Conservation (phyloP, 2,329 filamentous ascomycete genomes). For the Emmonsiellopsis sp. region DNA sequence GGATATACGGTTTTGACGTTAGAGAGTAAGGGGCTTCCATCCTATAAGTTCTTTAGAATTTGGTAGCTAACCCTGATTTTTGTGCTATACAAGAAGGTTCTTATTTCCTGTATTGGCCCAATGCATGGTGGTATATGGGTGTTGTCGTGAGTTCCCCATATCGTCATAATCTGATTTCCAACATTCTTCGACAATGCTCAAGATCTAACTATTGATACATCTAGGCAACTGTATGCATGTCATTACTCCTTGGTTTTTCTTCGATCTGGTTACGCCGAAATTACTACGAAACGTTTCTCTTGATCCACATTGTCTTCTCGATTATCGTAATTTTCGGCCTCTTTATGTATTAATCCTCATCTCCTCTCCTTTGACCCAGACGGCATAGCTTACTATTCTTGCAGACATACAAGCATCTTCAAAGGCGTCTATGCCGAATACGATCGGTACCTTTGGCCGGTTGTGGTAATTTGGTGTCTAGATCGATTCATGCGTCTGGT, state of each 20-base stretch:
- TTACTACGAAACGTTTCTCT: slow-evolving; percentile 35
- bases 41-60: not conserved
- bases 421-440: slow-evolving; percentile 38
- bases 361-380: not conserved
- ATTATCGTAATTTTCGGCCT: slow-evolving; percentile 33
- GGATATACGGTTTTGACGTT: slow-evolving; percentile 43
- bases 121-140: slow-evolving; percentile 16
- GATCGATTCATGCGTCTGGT: slow-evolving; percentile 35
- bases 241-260: slow-evolving; percentile 31
- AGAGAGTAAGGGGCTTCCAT: slow-evolving; percentile 6
- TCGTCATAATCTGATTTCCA: not conserved
- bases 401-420: slow-evolving; percentile 38
- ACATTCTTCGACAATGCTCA: not conserved
- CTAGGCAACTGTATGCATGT: slow-evolving; percentile 26
- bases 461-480: slow-evolving; percentile 38
- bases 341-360: slow-evolving; percentile 28
- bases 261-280: slow-evolving; percentile 34
- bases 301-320: slow-evolving; percentile 29
- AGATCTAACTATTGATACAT: not conserved
- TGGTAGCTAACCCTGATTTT: not conserved
- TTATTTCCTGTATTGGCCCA: slow-evolving; percentile 10
- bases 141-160: slow-evolving; percentile 16
- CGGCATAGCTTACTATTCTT: slow-evolving; percentile 1
- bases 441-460: slow-evolving; percentile 40
- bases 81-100: slow-evolving; percentile 4